Evolutionary conservation across 73 alveolate species (phyloP), one percentile per base, ranked within the genome.

Genomic region (Symbiodinium pilosum): DNA sequence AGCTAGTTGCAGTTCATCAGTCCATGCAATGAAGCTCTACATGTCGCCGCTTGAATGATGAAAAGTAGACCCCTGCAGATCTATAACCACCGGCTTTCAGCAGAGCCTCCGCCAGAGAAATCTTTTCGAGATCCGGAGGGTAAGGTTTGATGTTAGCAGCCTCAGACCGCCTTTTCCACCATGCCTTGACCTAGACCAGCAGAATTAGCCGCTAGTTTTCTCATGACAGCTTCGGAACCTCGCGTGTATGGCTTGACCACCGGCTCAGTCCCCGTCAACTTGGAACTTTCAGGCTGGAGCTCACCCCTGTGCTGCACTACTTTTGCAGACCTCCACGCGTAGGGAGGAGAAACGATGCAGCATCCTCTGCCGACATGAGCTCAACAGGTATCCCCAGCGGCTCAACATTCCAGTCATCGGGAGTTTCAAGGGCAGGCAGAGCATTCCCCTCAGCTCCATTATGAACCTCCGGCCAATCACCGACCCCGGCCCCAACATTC

Each of bases 11-110:
- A 59, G 20, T 3, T 34, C 51, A 26, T 40, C 86, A 7, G 38
- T 20, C 95, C 95, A 88, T 1, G 42, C 26, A 34, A 6, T 83
- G 86, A 21, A 39, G 24, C 24, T 38, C 43, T 7, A 88, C 30
- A 43, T 88, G 95, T 21, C 32, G 32, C 28, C 43, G 86, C 84
- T 56, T 87, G 40, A 47, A 42, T 0, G 94, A 84, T 1, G 71
- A 11, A 7, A 88, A 28, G 39, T 88, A 88, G 26, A 20, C 43
- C 16, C 86, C 85, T 0, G 69, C 43, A 18, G 71, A 38, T 5
- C 95, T 18, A 34, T 88, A 88, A 36, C 34, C 36, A 0, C 95
- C 95, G 0, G 43, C 64, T 47, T 88, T 88, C 73, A 88, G 30
- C 6, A 88, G 86, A 8, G 95, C 43, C 8, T 86, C 95, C 1